These are phyloP conservation scores for Peribolospora kevripleyi DNA, from an alignment of 768 basidiomycete species.

Conservation along the genomic window DNA sequence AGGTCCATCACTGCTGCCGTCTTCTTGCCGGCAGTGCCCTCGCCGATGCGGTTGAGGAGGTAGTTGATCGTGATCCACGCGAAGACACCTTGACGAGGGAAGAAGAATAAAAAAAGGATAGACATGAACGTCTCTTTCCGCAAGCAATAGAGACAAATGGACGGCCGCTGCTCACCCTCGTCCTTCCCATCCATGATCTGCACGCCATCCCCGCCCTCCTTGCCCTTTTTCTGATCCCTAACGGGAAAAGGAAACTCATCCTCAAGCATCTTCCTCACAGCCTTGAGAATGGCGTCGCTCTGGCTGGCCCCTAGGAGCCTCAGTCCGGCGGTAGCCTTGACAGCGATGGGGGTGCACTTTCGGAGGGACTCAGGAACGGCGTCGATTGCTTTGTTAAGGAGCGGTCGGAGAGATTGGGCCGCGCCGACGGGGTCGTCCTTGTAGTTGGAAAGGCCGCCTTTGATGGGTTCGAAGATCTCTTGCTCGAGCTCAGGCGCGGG, in stretches of 20 bases:
- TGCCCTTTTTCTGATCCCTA: conserved; percentile 4
- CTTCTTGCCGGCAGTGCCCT: conserved; percentile 25
- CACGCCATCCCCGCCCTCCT: conserved; percentile 35
- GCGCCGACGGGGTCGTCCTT: conserved; percentile 37
- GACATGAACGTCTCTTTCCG: neutral
- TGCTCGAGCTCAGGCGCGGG: conserved; percentile 45
- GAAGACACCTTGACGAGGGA: conserved; percentile 33
- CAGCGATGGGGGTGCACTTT: conserved; percentile 60
- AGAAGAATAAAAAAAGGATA: neutral
- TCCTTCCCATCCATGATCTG: conserved; percentile 86
- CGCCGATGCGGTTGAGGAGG: conserved; percentile 46
- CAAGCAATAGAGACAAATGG: neutral
- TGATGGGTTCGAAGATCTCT: conserved; percentile 64
- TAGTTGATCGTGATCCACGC: conserved; percentile 98
- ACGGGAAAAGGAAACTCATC: conserved; percentile 43
- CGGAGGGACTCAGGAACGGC: conserved; percentile 45
- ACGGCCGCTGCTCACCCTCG: conserved; percentile 32
- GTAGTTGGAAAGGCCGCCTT: conserved; percentile 54
- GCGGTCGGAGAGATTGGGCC: conserved; percentile 47
- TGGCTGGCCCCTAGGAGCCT: conserved; percentile 39
- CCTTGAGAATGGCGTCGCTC: conserved; percentile 45
- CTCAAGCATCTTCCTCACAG: conserved; percentile 39
- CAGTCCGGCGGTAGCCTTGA: conserved; percentile 80
- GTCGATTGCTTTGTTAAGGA: conserved; percentile 54
- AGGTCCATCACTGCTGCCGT: conserved; percentile 84